phyloP scores from a whole-genome alignment of 2,329 filamentous ascomycete genomes.

The Raffaelea ambrosiae region DNA sequence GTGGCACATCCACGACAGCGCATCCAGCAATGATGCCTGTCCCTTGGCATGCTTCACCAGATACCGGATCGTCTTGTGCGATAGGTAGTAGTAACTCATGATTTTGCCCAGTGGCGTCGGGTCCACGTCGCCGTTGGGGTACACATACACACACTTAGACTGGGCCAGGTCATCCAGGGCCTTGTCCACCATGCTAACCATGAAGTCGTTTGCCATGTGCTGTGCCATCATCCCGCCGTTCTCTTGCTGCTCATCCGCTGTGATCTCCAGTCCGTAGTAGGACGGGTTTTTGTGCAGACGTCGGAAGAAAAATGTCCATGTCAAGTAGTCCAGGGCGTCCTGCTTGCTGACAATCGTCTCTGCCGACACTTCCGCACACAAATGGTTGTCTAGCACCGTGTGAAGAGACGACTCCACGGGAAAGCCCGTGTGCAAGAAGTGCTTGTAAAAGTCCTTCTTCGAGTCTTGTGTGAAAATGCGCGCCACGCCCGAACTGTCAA shows the following conservation, averaged over 20 bases:
- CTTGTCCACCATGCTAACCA: slow-evolving; percentile 84
- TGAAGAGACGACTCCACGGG: slow-evolving; percentile 95
- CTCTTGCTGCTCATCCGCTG: slow-evolving; percentile 33
- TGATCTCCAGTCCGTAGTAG: slow-evolving; percentile 93
- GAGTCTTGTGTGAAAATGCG: slow-evolving; percentile 95
- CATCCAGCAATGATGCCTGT: slow-evolving; percentile 60
- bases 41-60: slow-evolving; percentile 55
- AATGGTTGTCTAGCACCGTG: slow-evolving; percentile 93
- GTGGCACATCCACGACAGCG: slow-evolving; percentile 82
- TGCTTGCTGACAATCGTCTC: slow-evolving; percentile 91
- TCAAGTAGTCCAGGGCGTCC: slow-evolving; percentile 93
- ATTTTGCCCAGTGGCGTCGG: slow-evolving; percentile 91
- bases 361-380: slow-evolving; percentile 88
- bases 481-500: slow-evolving; percentile 91
- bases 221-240: slow-evolving; percentile 57
- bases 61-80: slow-evolving; percentile 86
- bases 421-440: slow-evolving; percentile 96
- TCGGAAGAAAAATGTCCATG: slow-evolving; percentile 99
- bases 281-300: slow-evolving; percentile 96
- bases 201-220: slow-evolving; percentile 82
- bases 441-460: slow-evolving; percentile 99
- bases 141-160: slow-evolving; percentile 75
- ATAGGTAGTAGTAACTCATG: slow-evolving; percentile 98
- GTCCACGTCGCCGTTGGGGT: slow-evolving; percentile 82
- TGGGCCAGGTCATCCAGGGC: slow-evolving; percentile 74